phyloP scores from a whole-genome alignment of 257 asterid genomes.

The Solanum bulbocastanum region DNA sequence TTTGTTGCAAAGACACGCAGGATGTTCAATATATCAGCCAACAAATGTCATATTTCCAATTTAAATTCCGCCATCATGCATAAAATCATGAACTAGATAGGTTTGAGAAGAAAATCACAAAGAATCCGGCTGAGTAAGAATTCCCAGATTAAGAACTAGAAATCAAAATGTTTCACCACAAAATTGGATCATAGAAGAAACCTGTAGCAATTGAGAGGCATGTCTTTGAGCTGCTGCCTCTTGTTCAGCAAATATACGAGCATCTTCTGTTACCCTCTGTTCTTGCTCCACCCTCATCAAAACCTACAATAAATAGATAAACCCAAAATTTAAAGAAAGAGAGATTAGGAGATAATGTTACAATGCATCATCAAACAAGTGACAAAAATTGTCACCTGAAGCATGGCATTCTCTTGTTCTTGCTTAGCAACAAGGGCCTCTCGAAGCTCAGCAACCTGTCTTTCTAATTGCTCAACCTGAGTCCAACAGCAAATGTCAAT shows the following conservation, averaged over 20 bases:
- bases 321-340: not conserved
- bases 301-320: constrained; percentile 34
- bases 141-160: not conserved
- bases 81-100: not conserved
- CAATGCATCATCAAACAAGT: not conserved
- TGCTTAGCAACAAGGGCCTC: constrained; percentile 82
- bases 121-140: not conserved
- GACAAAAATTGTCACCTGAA: constrained; percentile 46
- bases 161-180: not conserved
- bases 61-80: not conserved
- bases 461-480: constrained; percentile 92
- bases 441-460: constrained; percentile 50
- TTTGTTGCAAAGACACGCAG: not conserved
- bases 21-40: not conserved
- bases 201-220: constrained; percentile 92
- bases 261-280: constrained; percentile 96
- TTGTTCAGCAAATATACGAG: constrained; percentile 93
- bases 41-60: not conserved
- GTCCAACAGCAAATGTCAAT: constrained; percentile 5
- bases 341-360: not conserved
- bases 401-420: constrained; percentile 97
- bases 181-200: constrained; percentile 5
- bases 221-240: constrained; percentile 96
- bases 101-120: not conserved
- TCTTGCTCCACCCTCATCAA: constrained; percentile 98